These are phyloP conservation scores for Raffaelea arxii DNA, from an alignment of 2,329 filamentous ascomycete species.

Conservation along the genomic window DNA sequence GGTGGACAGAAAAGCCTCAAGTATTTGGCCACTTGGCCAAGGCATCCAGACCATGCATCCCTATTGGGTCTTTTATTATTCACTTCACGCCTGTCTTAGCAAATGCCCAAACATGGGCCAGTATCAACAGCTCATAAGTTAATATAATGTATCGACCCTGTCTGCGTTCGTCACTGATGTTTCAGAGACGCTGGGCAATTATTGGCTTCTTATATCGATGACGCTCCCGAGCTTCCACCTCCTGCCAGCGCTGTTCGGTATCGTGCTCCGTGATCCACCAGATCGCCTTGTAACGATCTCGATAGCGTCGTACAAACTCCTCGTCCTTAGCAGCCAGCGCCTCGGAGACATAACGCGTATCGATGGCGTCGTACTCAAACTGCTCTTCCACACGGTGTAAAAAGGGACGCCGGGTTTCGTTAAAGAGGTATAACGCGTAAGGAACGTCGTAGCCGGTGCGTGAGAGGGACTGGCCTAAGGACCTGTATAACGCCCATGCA, in stretches of 20 bases:
- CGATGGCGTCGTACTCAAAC: slow-evolving; percentile 3
- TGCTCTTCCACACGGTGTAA: slow-evolving; percentile 8
- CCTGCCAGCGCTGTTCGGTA: slow-evolving; percentile 8
- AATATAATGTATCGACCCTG: too few species aligned
- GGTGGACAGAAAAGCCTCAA: too few species aligned
- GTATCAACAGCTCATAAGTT: too few species aligned
- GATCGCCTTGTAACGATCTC: slow-evolving; percentile 6
- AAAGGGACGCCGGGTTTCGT: slow-evolving; percentile 9
- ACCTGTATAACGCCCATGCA: slow-evolving; percentile 8
- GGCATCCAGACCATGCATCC: too few species aligned
- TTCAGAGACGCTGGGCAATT: too few species aligned
- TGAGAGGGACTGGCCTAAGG: slow-evolving; percentile 1
- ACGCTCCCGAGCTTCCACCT: slow-evolving; percentile 8
- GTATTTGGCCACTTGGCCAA: too few species aligned
- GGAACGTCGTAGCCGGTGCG: slow-evolving; percentile 5
- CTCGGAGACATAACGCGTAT: slow-evolving; percentile 2
- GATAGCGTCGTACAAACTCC: slow-evolving; percentile 6
- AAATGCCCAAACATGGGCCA: too few species aligned
- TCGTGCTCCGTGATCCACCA: slow-evolving; percentile 10
- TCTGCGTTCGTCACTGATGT: too few species aligned
- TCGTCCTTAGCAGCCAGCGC: slow-evolving; percentile 4
- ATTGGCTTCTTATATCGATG: too few species aligned
- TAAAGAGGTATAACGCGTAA: slow-evolving; percentile 7
- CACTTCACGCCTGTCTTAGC: too few species aligned
- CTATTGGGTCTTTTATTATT: too few species aligned